phyloP scores from a whole-genome alignment of 192 early-diverging fungal species.

The Dissophora ornata region DNA sequence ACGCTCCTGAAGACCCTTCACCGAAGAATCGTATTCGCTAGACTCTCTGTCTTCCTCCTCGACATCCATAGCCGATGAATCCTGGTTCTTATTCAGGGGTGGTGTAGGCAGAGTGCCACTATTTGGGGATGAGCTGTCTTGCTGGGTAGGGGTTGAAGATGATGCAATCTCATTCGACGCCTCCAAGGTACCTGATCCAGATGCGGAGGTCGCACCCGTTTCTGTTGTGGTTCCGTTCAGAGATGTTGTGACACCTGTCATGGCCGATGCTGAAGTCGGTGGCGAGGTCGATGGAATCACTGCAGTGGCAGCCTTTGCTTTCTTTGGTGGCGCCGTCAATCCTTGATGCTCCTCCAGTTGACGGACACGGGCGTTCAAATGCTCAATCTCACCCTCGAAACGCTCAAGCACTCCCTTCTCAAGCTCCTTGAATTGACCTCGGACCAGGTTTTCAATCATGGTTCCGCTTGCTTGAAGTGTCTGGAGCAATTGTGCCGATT shows the following conservation, averaged over 20 bases:
- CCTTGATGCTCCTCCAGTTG: conserved; percentile 51
- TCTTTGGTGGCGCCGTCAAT: conserved; percentile 40
- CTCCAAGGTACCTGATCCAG: background rate
- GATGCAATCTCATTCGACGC: background rate
- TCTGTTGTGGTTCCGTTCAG: background rate
- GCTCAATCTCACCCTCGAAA: conserved; percentile 59
- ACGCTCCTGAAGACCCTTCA: conserved; percentile 33
- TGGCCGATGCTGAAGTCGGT: conserved; percentile 17
- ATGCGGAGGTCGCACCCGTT: background rate
- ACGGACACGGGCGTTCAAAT: conserved; percentile 38
- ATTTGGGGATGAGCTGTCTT: conserved; percentile 15
- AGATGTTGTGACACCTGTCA: conserved; percentile 19
- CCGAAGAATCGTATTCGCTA: conserved; percentile 3
- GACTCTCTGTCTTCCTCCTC: conserved; percentile 24
- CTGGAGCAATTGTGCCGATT: conserved; percentile 75
- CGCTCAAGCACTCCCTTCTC: conserved; percentile 69
- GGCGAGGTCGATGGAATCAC: background rate
- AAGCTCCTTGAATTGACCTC: conserved; percentile 78
- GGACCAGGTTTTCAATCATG: conserved; percentile 85
- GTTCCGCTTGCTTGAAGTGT: conserved; percentile 77
- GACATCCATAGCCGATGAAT: conserved; percentile 34
- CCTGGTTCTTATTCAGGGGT: conserved; percentile 35
- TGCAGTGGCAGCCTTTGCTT: conserved; percentile 3
- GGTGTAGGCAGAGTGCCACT: conserved; percentile 43
- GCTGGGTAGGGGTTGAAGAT: background rate